Base-by-base conservation (phyloP, 768 basidiomycete genomes). In the Psilocybe subaeruginosa region DNA sequence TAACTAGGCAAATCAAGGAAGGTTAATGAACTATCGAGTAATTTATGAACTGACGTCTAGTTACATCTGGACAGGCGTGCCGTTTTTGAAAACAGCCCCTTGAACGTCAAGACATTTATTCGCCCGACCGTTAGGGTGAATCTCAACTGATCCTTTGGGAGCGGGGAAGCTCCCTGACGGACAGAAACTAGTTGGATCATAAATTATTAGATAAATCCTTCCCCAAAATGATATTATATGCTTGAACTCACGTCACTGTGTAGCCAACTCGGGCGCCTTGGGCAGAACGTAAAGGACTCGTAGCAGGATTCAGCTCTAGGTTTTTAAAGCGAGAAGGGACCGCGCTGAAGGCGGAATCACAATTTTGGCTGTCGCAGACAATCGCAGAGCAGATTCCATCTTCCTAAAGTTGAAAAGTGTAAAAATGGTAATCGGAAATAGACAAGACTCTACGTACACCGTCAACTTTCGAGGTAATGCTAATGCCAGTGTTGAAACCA, bases 51-150 rank as follows among this genome's bases (percentile, higher is more conserved):
- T 31, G 19, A 23, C 17, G 14, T 4, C 1, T 43, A 59, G 70
- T 56, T 37, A 76, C 73, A 77, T 71, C 45, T 77, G 73, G 8
- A 77, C 74, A 12, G 74, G 71, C 0, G 76, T 73, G 8, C 74
- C 74, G 59, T 76, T 70, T n/a, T 67, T 65, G 47, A 70, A 69
- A n/a, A 64, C 48, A 2, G 61, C 73, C 3, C 70, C 74, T 14
- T 72, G 74, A 53, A 76, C 76, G 17, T 77, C 74, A 12, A 77
- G 64, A 56, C 74, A 78, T 60, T 77, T 75, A 14, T 64, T 61
- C 2, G 43, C 45, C 51, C 70, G 65, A 7, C 65, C 61, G 58
- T 67, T 69, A 6, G 74, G 74, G 56, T 76, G 70, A 19, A 71
- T 63, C 23, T 37, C 30, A 39, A 63, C 61, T 9, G 62, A 31